Base-by-base conservation (phyloP, 805 yeast genomes). In the Starmera dryadoides region DNA sequence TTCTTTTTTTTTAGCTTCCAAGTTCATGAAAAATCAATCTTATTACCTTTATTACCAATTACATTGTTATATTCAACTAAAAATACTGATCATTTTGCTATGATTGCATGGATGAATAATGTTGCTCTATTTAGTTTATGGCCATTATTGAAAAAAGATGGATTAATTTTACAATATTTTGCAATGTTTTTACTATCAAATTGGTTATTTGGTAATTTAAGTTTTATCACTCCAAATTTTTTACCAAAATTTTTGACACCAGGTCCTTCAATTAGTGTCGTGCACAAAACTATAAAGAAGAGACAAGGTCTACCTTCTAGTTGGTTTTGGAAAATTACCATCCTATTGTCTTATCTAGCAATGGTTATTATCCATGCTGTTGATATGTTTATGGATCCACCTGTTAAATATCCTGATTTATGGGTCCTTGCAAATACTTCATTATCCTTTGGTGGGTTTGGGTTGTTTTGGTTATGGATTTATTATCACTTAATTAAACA, bases 1-100 rank as follows among this genome's bases (percentile, higher is more conserved):
- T 93, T 93, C 55, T 93, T 71, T 58, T 66, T 93, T 38, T 93
- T 93, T 58, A 82, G 95, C 25, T 93, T 87, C 67, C 98, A 91
- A 58, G 98, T 93, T 4, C 98, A 93, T 58, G 98, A 93, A 62
- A 93, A 93, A 62, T 76, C 93, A 0, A 89, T 93, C 14, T 63
- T 93, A 42, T 73, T 93, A 3, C 98, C 98, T 1, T 68, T 93
- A 47, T 56, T 93, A 50, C 98, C 98, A 5, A 75, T 87, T 10
- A 77, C 93, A 0, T 63, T 93, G 40, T 61, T 89, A 7, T 65
- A 64, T 44, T 61, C 68, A 3, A 64, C 71, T 8, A 75, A 76
- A 29, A 76, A 77, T 42, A 66, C 78, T 33, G 68, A 76, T 44
- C 75, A 77, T 16, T 69, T 79, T n/a, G 77, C 91, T 3, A 74